phyloP scores from a whole-genome alignment of 2,329 filamentous ascomycete species.

The Orbilia ellipsospora region DNA sequence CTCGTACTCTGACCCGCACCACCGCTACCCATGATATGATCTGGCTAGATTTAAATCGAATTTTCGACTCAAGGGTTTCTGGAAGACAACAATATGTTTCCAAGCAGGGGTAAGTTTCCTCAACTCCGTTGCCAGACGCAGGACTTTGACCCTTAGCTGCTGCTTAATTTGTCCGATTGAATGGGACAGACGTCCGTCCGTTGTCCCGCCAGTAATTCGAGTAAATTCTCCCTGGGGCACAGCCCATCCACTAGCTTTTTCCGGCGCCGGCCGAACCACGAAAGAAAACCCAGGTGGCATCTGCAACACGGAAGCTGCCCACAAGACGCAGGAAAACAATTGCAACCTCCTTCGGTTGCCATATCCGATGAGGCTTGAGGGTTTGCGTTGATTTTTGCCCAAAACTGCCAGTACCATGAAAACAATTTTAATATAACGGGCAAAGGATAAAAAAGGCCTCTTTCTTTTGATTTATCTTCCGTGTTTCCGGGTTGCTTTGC shows the following conservation, averaged over 20 bases:
- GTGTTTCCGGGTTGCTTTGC: constrained; percentile 26
- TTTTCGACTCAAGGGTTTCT: constrained; percentile 30
- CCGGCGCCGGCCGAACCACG: constrained; percentile 55
- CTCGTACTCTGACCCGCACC: too few species aligned
- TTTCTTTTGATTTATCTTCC: constrained; percentile 24
- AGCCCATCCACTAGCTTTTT: constrained; percentile 39
- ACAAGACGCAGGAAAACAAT: background rate
- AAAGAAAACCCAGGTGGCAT: constrained; percentile 18
- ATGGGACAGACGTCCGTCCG: constrained; percentile 46
- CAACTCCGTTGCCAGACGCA: constrained; percentile 6
- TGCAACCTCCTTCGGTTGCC: constrained; percentile 42
- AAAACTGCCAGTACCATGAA: constrained; percentile 10
- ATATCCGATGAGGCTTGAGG: constrained; percentile 45
- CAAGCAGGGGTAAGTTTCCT: constrained; percentile 6
- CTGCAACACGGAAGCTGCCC: constrained; percentile 35
- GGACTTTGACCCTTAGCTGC: constrained; percentile 31
- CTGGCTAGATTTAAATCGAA: background rate
- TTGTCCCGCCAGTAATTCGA: constrained; percentile 13
- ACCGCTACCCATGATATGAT: background rate
- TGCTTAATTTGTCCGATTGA: constrained; percentile 49
- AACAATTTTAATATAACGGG: constrained; percentile 36
- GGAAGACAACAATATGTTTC: constrained; percentile 3
- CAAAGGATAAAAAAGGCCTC: constrained; percentile 29
- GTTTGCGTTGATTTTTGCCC: constrained; percentile 45
- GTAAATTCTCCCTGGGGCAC: constrained; percentile 20